Conservation (phyloP, 2,329 filamentous ascomycete species). For the Apiospora kogelbergensis region DNA sequence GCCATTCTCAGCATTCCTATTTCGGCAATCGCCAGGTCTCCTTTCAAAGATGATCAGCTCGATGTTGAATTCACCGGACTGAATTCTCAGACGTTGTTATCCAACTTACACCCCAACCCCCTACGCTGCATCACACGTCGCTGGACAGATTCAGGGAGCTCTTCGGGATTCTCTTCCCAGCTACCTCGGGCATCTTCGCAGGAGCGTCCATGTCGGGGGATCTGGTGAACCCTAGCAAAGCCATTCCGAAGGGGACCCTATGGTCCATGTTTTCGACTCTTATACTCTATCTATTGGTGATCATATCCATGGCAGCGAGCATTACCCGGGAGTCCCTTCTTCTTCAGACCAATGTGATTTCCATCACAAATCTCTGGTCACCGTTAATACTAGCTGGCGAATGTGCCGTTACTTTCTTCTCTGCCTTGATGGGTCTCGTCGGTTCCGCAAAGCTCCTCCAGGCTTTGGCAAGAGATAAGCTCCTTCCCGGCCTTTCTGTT, state of each 20-base stretch:
- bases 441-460: constrained; percentile 83
- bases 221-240: constrained; percentile 76
- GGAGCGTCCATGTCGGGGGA: constrained; percentile 92
- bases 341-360: constrained; percentile 75
- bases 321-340: constrained; percentile 74
- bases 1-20: constrained; percentile 80
- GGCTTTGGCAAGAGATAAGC: constrained; percentile 74
- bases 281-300: constrained; percentile 71
- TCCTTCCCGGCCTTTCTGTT: constrained; percentile 72
- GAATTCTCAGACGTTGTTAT: constrained; percentile 66
- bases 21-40: constrained; percentile 67
- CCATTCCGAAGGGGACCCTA: constrained; percentile 82
- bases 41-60: constrained; percentile 63
- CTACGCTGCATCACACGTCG: constrained; percentile 60
- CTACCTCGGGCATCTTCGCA: constrained; percentile 58
- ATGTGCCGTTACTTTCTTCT: constrained; percentile 81
- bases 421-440: constrained; percentile 82
- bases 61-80: constrained; percentile 77
- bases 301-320: constrained; percentile 75
- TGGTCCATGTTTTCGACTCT: constrained; percentile 77
- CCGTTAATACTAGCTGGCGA: constrained; percentile 77
- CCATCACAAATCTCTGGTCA: constrained; percentile 75
- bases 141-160: constrained; percentile 74
- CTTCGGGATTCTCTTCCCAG: constrained; percentile 83
- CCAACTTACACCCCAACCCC: constrained; percentile 74